Evolutionary conservation across 768 basidiomycete species (phyloP), one percentile per base, ranked within the genome.

Genomic region (Kwoniella sp.): DNA sequence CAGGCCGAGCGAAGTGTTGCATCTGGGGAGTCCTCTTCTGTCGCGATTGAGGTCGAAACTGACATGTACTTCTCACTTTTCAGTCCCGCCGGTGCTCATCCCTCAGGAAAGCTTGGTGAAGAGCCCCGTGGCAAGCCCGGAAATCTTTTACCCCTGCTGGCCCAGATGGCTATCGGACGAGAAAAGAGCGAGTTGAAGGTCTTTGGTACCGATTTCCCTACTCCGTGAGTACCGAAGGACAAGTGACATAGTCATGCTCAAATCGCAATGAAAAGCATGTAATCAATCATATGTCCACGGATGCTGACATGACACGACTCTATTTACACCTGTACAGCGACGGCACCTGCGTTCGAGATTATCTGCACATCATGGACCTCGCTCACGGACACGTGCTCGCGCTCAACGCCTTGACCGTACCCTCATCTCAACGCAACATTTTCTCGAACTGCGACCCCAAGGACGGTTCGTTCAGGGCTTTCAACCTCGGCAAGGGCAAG

Each of bases 51-150:
- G n/a, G n/a, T n/a, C n/a, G n/a, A n/a, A n/a, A n/a, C 40, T 33
- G 33, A 33, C 33, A 33, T 13, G 13, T 33, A 13, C 3, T 44
- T 44, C 40, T 19, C 40, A 49, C 12, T 51, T 0, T 22, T 29
- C 71, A 95, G 92, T 80, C 96, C 96, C 67, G 96, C 92, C 37
- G 96, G 96, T n/a, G 94, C 95, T 0, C 95, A 98, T 80, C 91
- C 93, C 1, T 96, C 93, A 22, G 96, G 96, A 46, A 80, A 83
- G 64, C 94, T 99, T 58, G 96, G 96, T 22, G 96, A 99, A 80
- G 94, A 97, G 73, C 96, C 96, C n/a, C 84, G 86, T 51, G 96
- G 96, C 37, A 88, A 91, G 58, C 96, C 96, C 7, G 92, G 90
- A 58, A 99, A 99, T 80, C 84, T 99, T 46, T 82, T 99, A 29